Evolutionary conservation across 768 basidiomycete species (phyloP).

Genomic region (Tubosaeta brunneosetosa): DNA sequence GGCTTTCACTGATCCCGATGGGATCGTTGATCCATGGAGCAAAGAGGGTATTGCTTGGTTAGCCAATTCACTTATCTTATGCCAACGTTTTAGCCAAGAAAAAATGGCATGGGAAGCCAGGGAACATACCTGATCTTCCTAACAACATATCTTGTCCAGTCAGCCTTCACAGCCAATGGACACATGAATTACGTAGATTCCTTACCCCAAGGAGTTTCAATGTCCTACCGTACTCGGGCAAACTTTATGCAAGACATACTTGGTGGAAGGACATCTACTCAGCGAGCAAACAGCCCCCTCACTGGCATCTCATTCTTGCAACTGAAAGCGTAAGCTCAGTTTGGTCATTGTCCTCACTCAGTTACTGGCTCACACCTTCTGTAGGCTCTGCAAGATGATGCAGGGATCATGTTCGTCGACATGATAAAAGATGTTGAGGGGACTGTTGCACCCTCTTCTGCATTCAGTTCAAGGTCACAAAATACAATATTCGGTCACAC

Average conservation of each 20-base stretch:
- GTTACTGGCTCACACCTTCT: not conserved
- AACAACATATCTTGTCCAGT: not conserved
- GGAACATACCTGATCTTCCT: not conserved
- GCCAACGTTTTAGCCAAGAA: not conserved
- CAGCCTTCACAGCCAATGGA: slow-evolving; percentile 6
- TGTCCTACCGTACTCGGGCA: slow-evolving; percentile 1
- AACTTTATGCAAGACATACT: not conserved
- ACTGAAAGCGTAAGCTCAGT: not conserved
- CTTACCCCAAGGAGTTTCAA: not conserved
- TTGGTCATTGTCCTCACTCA: not conserved
- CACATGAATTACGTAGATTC: not conserved
- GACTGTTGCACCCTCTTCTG: not conserved
- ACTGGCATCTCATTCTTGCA: not conserved
- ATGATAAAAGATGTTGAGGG: not conserved
- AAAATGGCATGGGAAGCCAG: not conserved
- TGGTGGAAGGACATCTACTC: slow-evolving; percentile 1
- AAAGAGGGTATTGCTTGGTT: slow-evolving; percentile 13
- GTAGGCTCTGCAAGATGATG: not conserved
- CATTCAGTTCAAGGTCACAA: not conserved
- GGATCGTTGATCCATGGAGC: slow-evolving; percentile 1
- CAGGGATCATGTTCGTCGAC: not conserved
- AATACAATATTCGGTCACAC: not conserved
- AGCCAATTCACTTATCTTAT: not conserved
- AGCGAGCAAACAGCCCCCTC: not conserved
- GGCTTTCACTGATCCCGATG: not conserved